Percentiles rank a stretch among this genome's conserved stretches.
Evolutionary conservation across 1,284 basidiomycete genomes (phyloP).

Genomic region (Cystobasidium slooffiae): DNA sequence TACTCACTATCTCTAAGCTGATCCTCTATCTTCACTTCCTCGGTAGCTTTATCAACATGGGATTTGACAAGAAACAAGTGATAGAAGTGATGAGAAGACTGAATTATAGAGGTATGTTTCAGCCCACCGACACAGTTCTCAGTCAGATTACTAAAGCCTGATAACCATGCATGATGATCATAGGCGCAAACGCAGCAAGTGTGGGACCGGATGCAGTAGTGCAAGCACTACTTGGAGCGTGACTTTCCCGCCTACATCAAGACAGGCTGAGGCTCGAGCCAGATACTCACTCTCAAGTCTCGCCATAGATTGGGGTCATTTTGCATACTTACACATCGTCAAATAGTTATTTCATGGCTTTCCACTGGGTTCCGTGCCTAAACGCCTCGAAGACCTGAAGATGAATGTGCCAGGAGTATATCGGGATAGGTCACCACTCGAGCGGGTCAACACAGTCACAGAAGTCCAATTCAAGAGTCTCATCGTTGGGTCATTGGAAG

Average conservation of each 20-base stretch:
- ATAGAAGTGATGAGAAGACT: slow-evolving; percentile 60
- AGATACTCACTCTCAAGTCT: background rate
- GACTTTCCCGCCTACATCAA: background rate
- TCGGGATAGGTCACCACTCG: too few relatives aligned
- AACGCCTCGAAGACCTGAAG: too few relatives aligned
- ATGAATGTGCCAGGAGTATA: too few relatives aligned
- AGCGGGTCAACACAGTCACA: too few relatives aligned
- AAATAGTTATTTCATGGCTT: too few relatives aligned
- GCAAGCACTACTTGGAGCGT: slow-evolving; percentile 34
- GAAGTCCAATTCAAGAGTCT: too few relatives aligned
- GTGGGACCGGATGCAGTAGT: slow-evolving; percentile 39
- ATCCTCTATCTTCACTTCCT: background rate
- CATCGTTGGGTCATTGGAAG: too few relatives aligned
- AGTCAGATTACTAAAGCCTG: background rate
- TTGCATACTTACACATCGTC: background rate
- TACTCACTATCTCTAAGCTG: slow-evolving; percentile 46
- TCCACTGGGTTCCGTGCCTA: too few relatives aligned
- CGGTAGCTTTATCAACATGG: slow-evolving; percentile 55
- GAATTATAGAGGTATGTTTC: slow-evolving; percentile 81
- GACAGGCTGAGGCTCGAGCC: background rate
- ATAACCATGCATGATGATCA: background rate
- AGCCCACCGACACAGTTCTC: too few relatives aligned
- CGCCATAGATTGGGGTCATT: background rate
- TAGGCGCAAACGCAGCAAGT: slow-evolving; percentile 21
- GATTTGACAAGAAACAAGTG: slow-evolving; percentile 58